These are phyloP conservation scores for Fraxinus velutina DNA, from an alignment of 305 asterid species.

Conservation along the genomic window DNA sequence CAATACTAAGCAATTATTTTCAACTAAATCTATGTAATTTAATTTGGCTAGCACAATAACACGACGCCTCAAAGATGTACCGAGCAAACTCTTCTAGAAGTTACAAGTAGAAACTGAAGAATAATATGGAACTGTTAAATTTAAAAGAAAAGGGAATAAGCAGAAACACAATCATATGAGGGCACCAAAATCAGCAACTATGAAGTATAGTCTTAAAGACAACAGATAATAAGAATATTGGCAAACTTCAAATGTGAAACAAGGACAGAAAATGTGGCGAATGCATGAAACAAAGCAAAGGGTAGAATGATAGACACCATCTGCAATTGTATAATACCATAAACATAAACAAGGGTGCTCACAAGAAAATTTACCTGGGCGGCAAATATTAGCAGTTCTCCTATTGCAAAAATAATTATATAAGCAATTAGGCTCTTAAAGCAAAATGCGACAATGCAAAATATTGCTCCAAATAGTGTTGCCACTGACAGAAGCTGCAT, in stretches of 20 bases:
- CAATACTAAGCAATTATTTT: neutral
- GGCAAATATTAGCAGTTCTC: slow-evolving; percentile 85
- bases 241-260: neutral
- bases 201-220: neutral
- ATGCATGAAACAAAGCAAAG: neutral
- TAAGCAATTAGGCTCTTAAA: slow-evolving; percentile 61
- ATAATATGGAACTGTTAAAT: neutral
- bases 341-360: slow-evolving; percentile 3
- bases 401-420: slow-evolving; percentile 64
- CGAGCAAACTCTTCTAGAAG: neutral
- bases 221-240: neutral
- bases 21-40: neutral
- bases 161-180: neutral
- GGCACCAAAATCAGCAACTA: neutral
- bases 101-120: neutral
- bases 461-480: slow-evolving; percentile 65
- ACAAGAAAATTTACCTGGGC: slow-evolving; percentile 59
- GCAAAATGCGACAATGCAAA: slow-evolving; percentile 87
- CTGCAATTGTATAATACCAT: neutral
- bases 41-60: neutral
- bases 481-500: slow-evolving; percentile 74
- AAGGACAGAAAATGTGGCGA: neutral
- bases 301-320: neutral
- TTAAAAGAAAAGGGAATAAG: neutral
- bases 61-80: neutral